phyloP scores from a whole-genome alignment of 257 asterid species.

The Fraxinus quadrangulata region DNA sequence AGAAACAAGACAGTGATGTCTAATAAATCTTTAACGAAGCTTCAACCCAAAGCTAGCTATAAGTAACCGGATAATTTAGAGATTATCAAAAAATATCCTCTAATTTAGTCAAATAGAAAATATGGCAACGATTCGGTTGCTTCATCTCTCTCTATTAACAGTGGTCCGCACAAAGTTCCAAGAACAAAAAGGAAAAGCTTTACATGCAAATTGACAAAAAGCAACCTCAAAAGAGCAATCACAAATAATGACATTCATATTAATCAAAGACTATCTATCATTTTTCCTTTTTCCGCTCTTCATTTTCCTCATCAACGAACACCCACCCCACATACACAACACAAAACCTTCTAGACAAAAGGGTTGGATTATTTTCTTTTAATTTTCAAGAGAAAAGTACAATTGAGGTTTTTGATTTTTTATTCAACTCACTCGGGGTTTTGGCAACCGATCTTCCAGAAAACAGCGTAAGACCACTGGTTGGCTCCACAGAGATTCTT shows the following conservation, averaged over 20 bases:
- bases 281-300: background rate
- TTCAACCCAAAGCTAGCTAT: constrained; percentile 22
- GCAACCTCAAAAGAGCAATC: constrained; percentile 23
- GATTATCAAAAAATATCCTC: background rate
- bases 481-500: constrained; percentile 75
- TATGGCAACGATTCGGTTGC: constrained; percentile 18
- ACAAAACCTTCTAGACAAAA: background rate
- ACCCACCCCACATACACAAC: background rate
- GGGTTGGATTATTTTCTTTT: background rate
- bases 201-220: constrained; percentile 14
- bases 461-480: constrained; percentile 83
- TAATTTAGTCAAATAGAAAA: constrained; percentile 29
- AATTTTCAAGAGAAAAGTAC: background rate
- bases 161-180: constrained; percentile 34
- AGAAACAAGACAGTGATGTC: constrained; percentile 37
- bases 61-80: constrained; percentile 3
- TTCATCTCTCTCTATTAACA: constrained; percentile 27
- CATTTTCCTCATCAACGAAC: background rate
- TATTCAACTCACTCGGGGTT: constrained; percentile 62
- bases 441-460: constrained; percentile 71
- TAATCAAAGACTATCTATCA: background rate
- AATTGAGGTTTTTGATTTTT: background rate
- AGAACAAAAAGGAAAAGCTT: constrained; percentile 9
- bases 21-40: constrained; percentile 34
- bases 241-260: constrained; percentile 3